Evolutionary conservation across 805 yeast species (phyloP), one percentile per base, ranked within the genome.

Genomic region (Yarrowia sp.): DNA sequence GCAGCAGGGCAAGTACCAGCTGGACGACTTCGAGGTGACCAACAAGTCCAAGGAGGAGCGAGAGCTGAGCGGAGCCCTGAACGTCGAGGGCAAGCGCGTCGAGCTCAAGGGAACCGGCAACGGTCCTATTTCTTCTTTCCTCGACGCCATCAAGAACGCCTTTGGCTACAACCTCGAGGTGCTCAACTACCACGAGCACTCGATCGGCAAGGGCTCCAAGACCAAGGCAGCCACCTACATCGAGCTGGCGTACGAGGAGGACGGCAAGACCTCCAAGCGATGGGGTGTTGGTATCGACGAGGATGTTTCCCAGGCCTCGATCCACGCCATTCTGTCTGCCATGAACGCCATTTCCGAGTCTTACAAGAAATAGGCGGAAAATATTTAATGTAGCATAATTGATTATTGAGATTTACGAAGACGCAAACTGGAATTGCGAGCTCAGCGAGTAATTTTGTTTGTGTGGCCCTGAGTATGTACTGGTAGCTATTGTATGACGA

Each of bases 211-310:
- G 47, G 90, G 87, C 64, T 84, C 92, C 9, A 76, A 80, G 63
- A 79, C 88, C 59, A 81, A 82, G 72, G 96, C 96, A 60, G 94
- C 88, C 13, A 82, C 93, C n/a, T 88, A 85, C 68, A 84, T 92
- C 63, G 87, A 83, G 68, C 70, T 81, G 60, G 72, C 82, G 66
- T 82, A 81, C 72, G 76, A 78, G 42, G 77, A 76, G 61, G 73
- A 76, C 49, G 78, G 78, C 65, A 69, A 76, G 69, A 55, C 69
- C 62, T 68, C 74, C 51, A 64, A 69, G 65, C 75, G 77, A 53
- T 92, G 97, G 97, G 97, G 97, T 76, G 92, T 92, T 63, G 97
- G 97, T 70, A 84, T 90, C 65, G 86, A 90, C 72, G 93, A 86
- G 74, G 96, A 92, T 75, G 94, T 89, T 61, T 86, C 96, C 24